phyloP scores from a whole-genome alignment of 2,329 filamentous ascomycete genomes.

The Alternaria consortialis region DNA sequence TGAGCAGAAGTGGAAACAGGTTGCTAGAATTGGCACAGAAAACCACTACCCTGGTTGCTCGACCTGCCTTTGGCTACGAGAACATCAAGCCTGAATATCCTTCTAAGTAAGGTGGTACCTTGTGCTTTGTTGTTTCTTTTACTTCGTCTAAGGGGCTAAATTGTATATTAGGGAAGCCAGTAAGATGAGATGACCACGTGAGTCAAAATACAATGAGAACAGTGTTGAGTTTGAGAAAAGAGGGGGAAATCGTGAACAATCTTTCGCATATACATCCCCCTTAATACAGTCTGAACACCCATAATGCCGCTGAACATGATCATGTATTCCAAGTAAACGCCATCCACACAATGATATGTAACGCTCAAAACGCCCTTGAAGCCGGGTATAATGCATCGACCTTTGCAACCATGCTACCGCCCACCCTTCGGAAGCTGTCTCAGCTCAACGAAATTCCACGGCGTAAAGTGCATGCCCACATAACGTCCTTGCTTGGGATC shows the following conservation, averaged over 20 bases:
- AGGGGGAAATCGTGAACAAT: not conserved
- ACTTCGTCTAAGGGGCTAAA: too few species aligned
- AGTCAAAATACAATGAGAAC: too few species aligned
- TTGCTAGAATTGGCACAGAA: too few species aligned
- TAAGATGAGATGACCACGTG: too few species aligned
- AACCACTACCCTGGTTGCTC: too few species aligned
- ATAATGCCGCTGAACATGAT: conserved; percentile 7
- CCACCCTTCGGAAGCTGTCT: conserved; percentile 52
- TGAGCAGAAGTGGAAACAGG: too few species aligned
- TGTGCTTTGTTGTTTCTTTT: too few species aligned
- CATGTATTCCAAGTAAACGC: conserved; percentile 3
- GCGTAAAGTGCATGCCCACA: conserved; percentile 36
- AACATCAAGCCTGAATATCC: too few species aligned
- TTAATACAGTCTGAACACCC: conserved; percentile 2
- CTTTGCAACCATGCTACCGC: not conserved
- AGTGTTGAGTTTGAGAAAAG: not conserved
- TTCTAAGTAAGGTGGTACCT: too few species aligned
- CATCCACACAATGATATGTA: conserved; percentile 12
- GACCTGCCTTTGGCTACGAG: too few species aligned
- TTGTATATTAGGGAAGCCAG: too few species aligned
- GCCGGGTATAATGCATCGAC: conserved; percentile 18
- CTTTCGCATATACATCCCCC: not conserved
- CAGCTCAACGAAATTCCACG: conserved; percentile 41
- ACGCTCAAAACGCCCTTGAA: conserved; percentile 8
- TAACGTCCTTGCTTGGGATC: conserved; percentile 55